phyloP scores from a whole-genome alignment of 192 early-diverging fungal species.

The Podila epicladia region DNA sequence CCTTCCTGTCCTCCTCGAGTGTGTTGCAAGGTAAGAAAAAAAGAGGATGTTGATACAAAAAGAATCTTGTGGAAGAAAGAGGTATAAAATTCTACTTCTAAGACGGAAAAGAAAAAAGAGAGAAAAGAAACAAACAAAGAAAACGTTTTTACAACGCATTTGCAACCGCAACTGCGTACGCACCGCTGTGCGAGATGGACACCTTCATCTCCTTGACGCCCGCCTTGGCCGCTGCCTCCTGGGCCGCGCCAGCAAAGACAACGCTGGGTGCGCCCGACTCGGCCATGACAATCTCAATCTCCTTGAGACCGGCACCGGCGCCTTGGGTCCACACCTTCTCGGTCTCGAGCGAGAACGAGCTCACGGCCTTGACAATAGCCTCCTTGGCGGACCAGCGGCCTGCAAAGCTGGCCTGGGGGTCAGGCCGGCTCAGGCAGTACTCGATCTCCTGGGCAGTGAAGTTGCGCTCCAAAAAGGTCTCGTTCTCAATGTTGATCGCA shows the following conservation, averaged over 20 bases:
- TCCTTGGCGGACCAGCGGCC: slow-evolving; percentile 98
- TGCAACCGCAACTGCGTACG: slow-evolving; percentile 92
- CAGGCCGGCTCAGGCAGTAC: slow-evolving; percentile 79
- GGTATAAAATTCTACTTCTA: slow-evolving; percentile 1
- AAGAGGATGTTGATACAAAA: slow-evolving; percentile 9
- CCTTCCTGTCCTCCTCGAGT: no score
- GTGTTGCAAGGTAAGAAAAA: not conserved
- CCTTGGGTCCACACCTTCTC: slow-evolving; percentile 81
- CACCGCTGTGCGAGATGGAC: slow-evolving; percentile 92
- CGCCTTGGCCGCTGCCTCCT: slow-evolving; percentile 72
- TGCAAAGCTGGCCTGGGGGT: slow-evolving; percentile 86
- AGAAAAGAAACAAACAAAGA: slow-evolving; percentile 19
- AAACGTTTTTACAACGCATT: slow-evolving; percentile 61
- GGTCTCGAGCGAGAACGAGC: slow-evolving; percentile 57
- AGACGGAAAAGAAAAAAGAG: slow-evolving; percentile 11
- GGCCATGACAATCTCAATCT: slow-evolving; percentile 85
- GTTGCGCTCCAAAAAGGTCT: slow-evolving; percentile 91
- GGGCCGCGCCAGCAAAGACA: slow-evolving; percentile 83
- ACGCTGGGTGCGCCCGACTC: slow-evolving; percentile 83
- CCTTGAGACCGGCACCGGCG: slow-evolving; percentile 84
- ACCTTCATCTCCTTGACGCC: slow-evolving; percentile 84
- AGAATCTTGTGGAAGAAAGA: slow-evolving; percentile 3
- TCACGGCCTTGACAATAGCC: slow-evolving; percentile 93
- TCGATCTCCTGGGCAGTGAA: slow-evolving; percentile 82
- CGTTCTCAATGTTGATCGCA: slow-evolving; percentile 85